A percentile compares a stretch with the other conserved stretches of the same genome.
phyloP scores from a whole-genome alignment of 2,329 filamentous ascomycete genomes.

The Epichloe gansuensis region DNA sequence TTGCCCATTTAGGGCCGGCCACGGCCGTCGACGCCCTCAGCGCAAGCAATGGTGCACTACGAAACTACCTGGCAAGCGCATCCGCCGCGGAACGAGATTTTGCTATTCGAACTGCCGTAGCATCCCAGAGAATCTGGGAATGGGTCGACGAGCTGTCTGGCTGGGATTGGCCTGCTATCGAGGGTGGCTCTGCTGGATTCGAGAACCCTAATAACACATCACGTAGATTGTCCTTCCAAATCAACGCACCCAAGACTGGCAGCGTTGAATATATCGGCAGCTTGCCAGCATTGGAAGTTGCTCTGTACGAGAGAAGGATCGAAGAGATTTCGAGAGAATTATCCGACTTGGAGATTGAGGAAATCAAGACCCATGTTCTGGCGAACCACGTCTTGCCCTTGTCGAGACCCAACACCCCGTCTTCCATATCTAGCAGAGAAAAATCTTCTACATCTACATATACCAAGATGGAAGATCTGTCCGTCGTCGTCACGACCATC shows the following conservation, averaged over 20 bases:
- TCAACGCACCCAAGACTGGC: conserved; percentile 12
- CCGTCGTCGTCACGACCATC: conserved; percentile 80
- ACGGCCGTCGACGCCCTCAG: conserved; percentile 49
- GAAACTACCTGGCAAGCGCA: conserved; percentile 48
- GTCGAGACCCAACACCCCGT: conserved; percentile 25
- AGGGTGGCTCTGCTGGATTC: conserved; percentile 40
- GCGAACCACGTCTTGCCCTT: conserved; percentile 60
- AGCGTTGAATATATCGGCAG: conserved; percentile 52
- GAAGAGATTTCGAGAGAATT: conserved; percentile 61
- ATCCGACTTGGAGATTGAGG: conserved; percentile 63
- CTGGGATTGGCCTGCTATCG: conserved; percentile 42
- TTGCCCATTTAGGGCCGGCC: conserved; percentile 48
- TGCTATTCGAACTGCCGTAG: conserved; percentile 55
- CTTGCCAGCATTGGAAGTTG: conserved; percentile 51
- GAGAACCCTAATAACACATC: conserved; percentile 32
- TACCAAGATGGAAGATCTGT: conserved; percentile 74
- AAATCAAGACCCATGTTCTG: conserved; percentile 79
- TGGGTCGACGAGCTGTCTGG: conserved; percentile 61
- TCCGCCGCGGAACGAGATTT: conserved; percentile 58
- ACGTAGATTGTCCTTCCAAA: conserved; percentile 24
- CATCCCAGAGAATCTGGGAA: conserved; percentile 57
- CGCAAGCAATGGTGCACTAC: conserved; percentile 38
- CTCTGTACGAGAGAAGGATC: conserved; percentile 58
- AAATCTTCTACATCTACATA: conserved; percentile 41
- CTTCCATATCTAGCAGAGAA: conserved; percentile 18